Base-by-base conservation (phyloP, 2,329 filamentous ascomycete genomes). In the Monosporascus sp. region DNA sequence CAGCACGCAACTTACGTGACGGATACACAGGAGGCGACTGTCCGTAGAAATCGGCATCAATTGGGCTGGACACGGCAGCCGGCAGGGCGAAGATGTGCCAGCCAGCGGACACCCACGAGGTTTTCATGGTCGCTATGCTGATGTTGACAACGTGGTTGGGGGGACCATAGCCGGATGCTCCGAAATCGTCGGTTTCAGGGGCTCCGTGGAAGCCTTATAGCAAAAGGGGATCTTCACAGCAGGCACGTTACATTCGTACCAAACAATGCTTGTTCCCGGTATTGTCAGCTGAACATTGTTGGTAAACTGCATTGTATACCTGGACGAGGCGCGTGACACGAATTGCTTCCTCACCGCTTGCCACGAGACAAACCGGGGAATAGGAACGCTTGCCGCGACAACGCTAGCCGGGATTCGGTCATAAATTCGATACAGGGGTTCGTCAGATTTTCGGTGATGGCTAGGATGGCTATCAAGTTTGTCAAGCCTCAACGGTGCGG, bases 11-110 rank as follows among this genome's bases (percentile, higher is more conserved):
- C 63, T 62, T 51, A 68, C 66, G 66, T 9, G 66, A 60, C 3
- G 65, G 65, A 36, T 62, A 65, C 41, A 65, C 56, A n/a, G 56
- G 55, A 4, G 65, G 62, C 15, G 66, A 67, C 31, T 51, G 55
- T n/a, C 59, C 62, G 58, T 67, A 60, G n/a, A 36, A 47, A 25
- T 51, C 48, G 25, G 41, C 27, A 22, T 55, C 55, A 17, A 52
- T 49, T 38, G 42, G 34, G 39, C 53, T 54, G 24, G 47, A 55
- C 17, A 51, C 54, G 48, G 51, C 51, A 45, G 52, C 47, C 20
- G 60, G 47, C 44, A 59, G 54, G 42, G 52, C 55, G 25, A 55
- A 52, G 24, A 60, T 44, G 25, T 46, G 47, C 41, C 53, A 51
- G 24, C 48, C 47, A n/a, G 53, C 51, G 20, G 41, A 49, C 27